Conservation (phyloP, 2,329 filamentous ascomycete genomes). For the Fusarium cicatricum region DNA sequence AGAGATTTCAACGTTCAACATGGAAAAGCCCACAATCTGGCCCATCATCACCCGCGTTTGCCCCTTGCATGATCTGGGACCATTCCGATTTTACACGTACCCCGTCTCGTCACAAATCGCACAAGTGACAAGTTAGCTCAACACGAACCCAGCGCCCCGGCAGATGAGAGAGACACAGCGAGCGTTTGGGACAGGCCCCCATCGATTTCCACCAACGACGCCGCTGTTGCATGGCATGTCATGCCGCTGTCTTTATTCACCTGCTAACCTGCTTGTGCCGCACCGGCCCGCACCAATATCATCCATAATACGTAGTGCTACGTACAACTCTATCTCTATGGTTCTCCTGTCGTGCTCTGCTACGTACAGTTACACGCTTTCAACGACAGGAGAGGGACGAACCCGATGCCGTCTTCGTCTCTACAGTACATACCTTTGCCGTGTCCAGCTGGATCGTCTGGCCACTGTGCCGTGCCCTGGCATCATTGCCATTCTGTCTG, state of each 20-base stretch:
- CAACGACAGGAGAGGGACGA: background rate
- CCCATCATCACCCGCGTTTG: constrained; percentile 22
- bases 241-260: constrained; percentile 18
- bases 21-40: background rate
- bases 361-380: background rate
- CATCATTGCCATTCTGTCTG: constrained; percentile 30
- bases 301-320: constrained; percentile 2
- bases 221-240: constrained; percentile 18
- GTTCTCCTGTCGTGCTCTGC: too few species aligned
- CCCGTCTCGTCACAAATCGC: constrained; percentile 19
- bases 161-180: constrained; percentile 39
- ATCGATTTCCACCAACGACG: constrained; percentile 26
- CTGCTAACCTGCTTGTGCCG: constrained; percentile 14
- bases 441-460: background rate
- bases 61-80: constrained; percentile 14
- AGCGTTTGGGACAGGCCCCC: constrained; percentile 35
- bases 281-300: constrained; percentile 22
- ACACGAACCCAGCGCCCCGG: constrained; percentile 27
- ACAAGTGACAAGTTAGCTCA: constrained; percentile 26
- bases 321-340: background rate
- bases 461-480: constrained; percentile 23
- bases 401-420: background rate
- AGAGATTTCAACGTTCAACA: background rate
- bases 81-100: background rate
- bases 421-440: too few species aligned